Base-by-base conservation (phyloP, 371 early-diverging fungal species). In the Mortierella sp. region DNA sequence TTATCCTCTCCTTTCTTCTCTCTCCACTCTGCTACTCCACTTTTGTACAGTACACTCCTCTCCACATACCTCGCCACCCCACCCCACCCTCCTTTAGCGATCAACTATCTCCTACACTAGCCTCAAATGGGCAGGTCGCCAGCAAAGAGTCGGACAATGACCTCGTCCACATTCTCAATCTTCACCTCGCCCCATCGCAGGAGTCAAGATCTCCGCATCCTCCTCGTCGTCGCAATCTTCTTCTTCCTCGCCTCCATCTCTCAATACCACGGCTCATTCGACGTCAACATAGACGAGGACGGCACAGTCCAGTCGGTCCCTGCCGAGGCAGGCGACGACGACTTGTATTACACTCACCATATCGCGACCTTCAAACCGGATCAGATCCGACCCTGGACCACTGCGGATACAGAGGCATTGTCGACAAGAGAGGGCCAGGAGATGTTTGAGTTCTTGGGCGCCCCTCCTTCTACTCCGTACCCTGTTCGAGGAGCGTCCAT, bases 321-420 rank as follows among this genome's bases (percentile, higher is more conserved):
- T 8, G 14, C 73, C 3, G 73, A 76, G 43, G 51, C 55, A 13
- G 19, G 69, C 19, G 72, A 77, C 40, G 28, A 80, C 73, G 72
- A 80, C 40, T 50, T 81, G 34, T 71, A 74, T 46, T 77, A 81
- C 40, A 77, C 73, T 31, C 77, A 81, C 48, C 82, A 81, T 53
- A 77, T 81, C 31, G 82, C 82, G 53, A 61, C 71, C 5, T 81
- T 69, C 46, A 28, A 74, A 19, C 71, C 50, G 16, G 40, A 44
- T 4, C 74, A 77, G 14, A 43, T 81, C 48, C 67, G 70, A 14
- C 71, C 77, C 0, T 81, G 82, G 82, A 81, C 77, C 28, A 57
- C 43, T 4, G 82, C 71, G 9, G 82, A 81, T 67, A 81, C 77
- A 6, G 31, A 9, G 8, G 71, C 74, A 9, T 46, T 81, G 44